These are phyloP conservation scores for Puccinia polysora DNA, from an alignment of 1,284 basidiomycete species.

Conservation along the genomic window DNA sequence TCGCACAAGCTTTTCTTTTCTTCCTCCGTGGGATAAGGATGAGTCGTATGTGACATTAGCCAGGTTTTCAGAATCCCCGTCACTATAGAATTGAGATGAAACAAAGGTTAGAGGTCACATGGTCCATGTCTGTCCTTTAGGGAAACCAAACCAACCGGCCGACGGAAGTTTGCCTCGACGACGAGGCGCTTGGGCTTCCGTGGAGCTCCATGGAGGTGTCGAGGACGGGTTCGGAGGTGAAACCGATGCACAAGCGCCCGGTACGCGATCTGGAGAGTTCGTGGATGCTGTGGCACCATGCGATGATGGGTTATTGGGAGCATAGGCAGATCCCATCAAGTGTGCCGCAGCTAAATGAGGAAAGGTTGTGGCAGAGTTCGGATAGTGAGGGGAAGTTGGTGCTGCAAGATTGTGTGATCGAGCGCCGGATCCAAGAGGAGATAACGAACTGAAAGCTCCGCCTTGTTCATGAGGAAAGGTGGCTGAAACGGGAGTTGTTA, in stretches of 20 bases:
- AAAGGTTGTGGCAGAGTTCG: slow-evolving; percentile 8
- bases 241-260: neutral
- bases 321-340: slow-evolving; percentile 1
- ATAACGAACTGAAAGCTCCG: slow-evolving; percentile 8
- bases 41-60: slow-evolving; percentile 78
- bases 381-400: slow-evolving; percentile 2
- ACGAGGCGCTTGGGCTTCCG: slow-evolving; percentile 35
- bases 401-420: neutral
- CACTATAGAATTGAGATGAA: slow-evolving; percentile 64
- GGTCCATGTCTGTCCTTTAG: neutral
- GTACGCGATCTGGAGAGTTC: neutral
- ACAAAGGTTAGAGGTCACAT: neutral
- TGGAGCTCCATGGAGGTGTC: slow-evolving; percentile 14
- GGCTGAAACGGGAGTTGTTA: slow-evolving; percentile 24
- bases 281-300: neutral
- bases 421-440: neutral
- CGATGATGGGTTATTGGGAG: neutral
- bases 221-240: neutral
- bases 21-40: slow-evolving; percentile 82
- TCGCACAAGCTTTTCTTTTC: slow-evolving; percentile 83
- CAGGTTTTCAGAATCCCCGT: slow-evolving; percentile 84
- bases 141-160: slow-evolving; percentile 21
- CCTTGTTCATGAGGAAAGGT: slow-evolving; percentile 11
- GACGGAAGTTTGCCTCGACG: slow-evolving; percentile 39
- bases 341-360: slow-evolving; percentile 7